Evolutionary conservation across 2,329 filamentous ascomycete genomes (phyloP).

Genomic region (Pseudonectria buxi): DNA sequence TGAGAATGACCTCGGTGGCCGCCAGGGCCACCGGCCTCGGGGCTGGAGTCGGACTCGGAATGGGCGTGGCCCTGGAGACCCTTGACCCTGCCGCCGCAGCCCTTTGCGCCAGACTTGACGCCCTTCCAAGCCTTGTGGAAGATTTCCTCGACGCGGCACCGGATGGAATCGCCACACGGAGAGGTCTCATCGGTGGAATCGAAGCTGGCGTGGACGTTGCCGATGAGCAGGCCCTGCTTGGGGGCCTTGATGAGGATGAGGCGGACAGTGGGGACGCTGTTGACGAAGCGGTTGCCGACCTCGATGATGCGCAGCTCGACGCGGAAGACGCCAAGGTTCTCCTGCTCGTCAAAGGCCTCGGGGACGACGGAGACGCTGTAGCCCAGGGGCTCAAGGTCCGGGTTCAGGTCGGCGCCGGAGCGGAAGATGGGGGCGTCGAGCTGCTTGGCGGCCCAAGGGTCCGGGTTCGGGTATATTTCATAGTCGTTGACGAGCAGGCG

Average conservation of each 20-base stretch:
- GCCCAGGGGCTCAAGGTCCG: constrained; percentile 30
- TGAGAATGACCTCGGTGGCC: constrained; percentile 14
- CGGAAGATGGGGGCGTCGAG: constrained; percentile 36
- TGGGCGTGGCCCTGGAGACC: constrained; percentile 12
- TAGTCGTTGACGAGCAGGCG: constrained; percentile 52
- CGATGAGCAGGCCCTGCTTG: constrained; percentile 49
- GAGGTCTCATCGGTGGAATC: constrained; percentile 1
- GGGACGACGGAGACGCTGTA: constrained; percentile 40
- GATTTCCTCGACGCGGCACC: constrained; percentile 41
- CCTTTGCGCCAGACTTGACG: constrained; percentile 12
- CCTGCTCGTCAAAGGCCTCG: constrained; percentile 42
- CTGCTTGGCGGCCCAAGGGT: constrained; percentile 38
- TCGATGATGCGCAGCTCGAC: constrained; percentile 54
- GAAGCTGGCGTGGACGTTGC: constrained; percentile 30
- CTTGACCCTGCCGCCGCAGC: constrained; percentile 16
- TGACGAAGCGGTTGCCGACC: constrained; percentile 49
- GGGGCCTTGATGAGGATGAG: constrained; percentile 57
- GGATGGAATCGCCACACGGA: constrained; percentile 40
- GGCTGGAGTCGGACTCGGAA: constrained; percentile 5
- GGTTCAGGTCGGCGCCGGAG: too few relatives aligned
- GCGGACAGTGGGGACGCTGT: constrained; percentile 48
- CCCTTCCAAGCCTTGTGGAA: constrained; percentile 21
- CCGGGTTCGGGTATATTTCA: constrained; percentile 50
- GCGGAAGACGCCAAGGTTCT: constrained; percentile 44
- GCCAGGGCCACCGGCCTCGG: constrained; percentile 7